Percentiles rank a stretch among this genome's conserved stretches.
Evolutionary conservation across 2,329 filamentous ascomycete genomes (phyloP).

Genomic region (Zymoseptoria pseudotritici): DNA sequence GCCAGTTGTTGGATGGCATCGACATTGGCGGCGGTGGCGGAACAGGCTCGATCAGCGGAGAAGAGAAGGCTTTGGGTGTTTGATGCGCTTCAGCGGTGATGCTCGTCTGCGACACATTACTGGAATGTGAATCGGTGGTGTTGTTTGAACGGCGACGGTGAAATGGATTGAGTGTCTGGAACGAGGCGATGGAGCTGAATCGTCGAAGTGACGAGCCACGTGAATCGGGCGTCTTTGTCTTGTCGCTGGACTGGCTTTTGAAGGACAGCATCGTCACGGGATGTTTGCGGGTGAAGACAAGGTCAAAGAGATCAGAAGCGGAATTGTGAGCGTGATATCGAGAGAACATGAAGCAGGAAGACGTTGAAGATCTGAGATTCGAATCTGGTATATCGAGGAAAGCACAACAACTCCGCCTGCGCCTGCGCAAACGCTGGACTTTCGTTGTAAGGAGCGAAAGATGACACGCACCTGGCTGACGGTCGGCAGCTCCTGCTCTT

Average conservation of each 20-base stretch:
- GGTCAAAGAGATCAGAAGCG: not conserved
- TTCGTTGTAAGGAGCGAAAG: too few relatives aligned
- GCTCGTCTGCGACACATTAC: constrained; percentile 21
- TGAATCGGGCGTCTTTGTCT: constrained; percentile 14
- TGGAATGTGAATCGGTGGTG: constrained; percentile 14
- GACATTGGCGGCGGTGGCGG: constrained; percentile 5
- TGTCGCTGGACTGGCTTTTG: constrained; percentile 14
- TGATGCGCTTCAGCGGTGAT: constrained; percentile 12
- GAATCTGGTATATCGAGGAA: not conserved
- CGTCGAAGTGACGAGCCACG: constrained; percentile 23
- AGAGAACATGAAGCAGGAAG: not conserved
- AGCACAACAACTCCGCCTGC: not conserved
- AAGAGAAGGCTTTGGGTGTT: constrained; percentile 4
- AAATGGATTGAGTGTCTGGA: constrained; percentile 30
- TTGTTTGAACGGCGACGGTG: constrained; percentile 26
- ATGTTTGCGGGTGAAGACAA: not conserved
- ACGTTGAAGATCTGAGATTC: not conserved
- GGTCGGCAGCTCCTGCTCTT: too few relatives aligned
- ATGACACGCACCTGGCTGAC: too few relatives aligned
- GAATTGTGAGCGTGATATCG: not conserved
- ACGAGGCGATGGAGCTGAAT: constrained; percentile 28
- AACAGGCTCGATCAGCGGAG: constrained; percentile 7
- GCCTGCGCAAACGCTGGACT: not conserved
- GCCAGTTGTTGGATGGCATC: not conserved
- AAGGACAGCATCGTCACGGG: constrained; percentile 16